Evolutionary conservation across 2,329 filamentous ascomycete genomes (phyloP).

Genomic region (Talaromyces sp.): DNA sequence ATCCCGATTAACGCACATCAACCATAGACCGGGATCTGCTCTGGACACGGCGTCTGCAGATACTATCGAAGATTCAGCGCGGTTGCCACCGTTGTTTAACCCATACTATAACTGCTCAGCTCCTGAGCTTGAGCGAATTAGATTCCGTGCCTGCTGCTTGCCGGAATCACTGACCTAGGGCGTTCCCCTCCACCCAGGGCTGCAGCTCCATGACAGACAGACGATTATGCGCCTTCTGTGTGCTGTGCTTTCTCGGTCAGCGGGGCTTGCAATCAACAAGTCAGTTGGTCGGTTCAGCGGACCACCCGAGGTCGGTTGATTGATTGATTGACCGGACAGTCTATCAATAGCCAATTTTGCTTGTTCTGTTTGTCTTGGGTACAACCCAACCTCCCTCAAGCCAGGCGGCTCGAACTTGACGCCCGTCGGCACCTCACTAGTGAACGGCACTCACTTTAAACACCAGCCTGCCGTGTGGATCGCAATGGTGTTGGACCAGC

Average conservation of each 20-base stretch:
- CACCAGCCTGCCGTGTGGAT: conserved; percentile 7
- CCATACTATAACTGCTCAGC: conserved; percentile 24
- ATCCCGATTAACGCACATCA: conserved; percentile 22
- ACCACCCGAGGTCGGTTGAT: neutral
- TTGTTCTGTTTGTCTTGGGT: neutral
- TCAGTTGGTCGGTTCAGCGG: neutral
- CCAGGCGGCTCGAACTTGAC: neutral
- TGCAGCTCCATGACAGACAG: neutral
- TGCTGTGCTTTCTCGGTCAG: conserved; percentile 1
- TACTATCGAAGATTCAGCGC: conserved; percentile 25
- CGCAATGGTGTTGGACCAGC: conserved; percentile 20
- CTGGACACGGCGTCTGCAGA: conserved; percentile 1
- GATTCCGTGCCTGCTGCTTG: neutral
- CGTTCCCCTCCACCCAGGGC: neutral
- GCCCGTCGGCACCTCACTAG: neutral
- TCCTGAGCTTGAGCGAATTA: conserved; percentile 11
- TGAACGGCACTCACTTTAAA: neutral
- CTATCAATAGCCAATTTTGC: neutral
- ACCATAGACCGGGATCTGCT: conserved; percentile 29
- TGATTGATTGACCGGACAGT: neutral
- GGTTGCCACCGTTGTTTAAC: conserved; percentile 15
- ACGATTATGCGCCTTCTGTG: conserved; percentile 7
- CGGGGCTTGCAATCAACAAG: conserved; percentile 8
- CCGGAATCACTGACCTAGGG: neutral
- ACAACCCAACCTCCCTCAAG: neutral